Evolutionary conservation across 106 monocot species (phyloP), one percentile per base, ranked within the genome.

Genomic region (Amphibolis antarctica): DNA sequence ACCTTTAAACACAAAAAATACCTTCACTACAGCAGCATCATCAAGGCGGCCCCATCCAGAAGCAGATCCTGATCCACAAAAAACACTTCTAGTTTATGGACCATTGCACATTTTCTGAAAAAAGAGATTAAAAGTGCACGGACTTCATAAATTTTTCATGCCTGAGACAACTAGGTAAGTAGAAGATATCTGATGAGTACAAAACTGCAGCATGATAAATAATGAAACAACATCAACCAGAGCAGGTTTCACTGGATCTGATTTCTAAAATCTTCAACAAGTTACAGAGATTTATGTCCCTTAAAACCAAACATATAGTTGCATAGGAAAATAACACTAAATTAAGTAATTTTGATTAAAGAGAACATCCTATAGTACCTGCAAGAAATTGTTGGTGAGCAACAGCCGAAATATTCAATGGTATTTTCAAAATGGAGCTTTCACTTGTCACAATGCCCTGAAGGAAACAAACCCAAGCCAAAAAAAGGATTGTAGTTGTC

Each of bases 1-100:
- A 36, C n/a, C 30, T 60, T 36, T 19, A 19, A 60, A 60, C 17
- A 20, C 17, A 66, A 28, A 10, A 69, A 65, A 62, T 72, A 96
- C 94, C 89, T 96, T 96, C 48, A 96, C 94, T 47, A 96, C 86
- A 26, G 94, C 89, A 78, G 94, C 76, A 89, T 96, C 94, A 82
- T 96, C 94, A 67, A 66, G 89, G 42, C 86, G 81, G 61, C 94
- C 94, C 86, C 86, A 96, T 29, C 94, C 89, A 74, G 89, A 84
- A 73, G 94, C 89, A 76, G 94, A 96, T 64, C 76, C 93, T 94
- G 55, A 67, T 66, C 25, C 42, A 62, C 59, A 26, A 65, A 64
- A 30, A 60, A 28, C 0, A 21, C 23, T n/a, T 60, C 42, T 21
- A 44, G 48, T 42, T 42, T 42, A 28, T 31, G 12, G 23, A 12